Percentiles rank a stretch among this genome's conserved stretches.
Conservation (phyloP, 345 rosid genomes). For the Populus pruinosa region DNA sequence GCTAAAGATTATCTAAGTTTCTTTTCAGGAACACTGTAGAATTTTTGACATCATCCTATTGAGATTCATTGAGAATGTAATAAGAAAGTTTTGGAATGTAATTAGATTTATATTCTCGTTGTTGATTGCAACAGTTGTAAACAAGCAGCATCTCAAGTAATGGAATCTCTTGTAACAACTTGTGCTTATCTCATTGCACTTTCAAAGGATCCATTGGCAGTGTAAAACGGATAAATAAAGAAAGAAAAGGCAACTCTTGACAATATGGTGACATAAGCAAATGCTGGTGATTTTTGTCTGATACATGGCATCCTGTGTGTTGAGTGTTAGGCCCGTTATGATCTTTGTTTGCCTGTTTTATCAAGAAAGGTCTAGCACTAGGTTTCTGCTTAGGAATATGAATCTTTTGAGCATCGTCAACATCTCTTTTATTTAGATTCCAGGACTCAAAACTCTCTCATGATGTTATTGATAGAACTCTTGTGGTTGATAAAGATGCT, state of each 20-base stretch:
- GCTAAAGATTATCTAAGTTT: neutral
- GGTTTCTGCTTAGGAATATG: neutral
- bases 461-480: constrained; percentile 3
- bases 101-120: neutral
- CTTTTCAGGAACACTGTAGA: neutral
- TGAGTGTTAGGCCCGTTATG: neutral
- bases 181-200: neutral
- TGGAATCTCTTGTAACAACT: neutral
- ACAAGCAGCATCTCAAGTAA: neutral
- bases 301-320: neutral
- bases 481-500: neutral
- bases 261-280: neutral
- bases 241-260: neutral
- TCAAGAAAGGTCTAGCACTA: neutral
- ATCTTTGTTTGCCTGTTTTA: neutral
- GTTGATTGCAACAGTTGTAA: neutral
- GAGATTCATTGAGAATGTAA: neutral
- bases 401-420: neutral
- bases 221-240: neutral
- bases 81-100: neutral
- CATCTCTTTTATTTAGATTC: neutral
- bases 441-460: neutral
- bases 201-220: neutral
- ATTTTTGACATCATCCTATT: no score
- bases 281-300: neutral